Conservation (phyloP, 2,329 filamentous ascomycete genomes). For the Hymenoscyphus salicellus region DNA sequence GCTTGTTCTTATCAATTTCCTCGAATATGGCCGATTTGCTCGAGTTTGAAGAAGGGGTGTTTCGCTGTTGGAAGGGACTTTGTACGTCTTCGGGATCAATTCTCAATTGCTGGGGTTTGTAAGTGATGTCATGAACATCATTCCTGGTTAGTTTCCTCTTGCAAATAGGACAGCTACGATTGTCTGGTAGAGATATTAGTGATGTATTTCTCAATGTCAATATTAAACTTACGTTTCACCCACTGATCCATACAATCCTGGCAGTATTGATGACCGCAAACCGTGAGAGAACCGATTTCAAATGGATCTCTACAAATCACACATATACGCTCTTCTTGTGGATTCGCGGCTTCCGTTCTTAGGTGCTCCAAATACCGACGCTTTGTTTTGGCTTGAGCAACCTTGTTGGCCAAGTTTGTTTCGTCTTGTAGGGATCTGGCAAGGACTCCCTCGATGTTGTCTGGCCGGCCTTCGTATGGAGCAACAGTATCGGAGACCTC, state of each 20-base stretch:
- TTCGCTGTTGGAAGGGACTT: slow-evolving; percentile 31
- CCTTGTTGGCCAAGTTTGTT: slow-evolving; percentile 50
- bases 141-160: slow-evolving; percentile 62
- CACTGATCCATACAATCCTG: slow-evolving; percentile 80
- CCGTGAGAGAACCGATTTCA: slow-evolving; percentile 74
- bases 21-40: slow-evolving; percentile 65
- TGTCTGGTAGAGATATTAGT: slow-evolving; percentile 38
- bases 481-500: slow-evolving; percentile 84
- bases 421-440: slow-evolving; percentile 58
- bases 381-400: slow-evolving; percentile 67
- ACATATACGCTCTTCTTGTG: slow-evolving; percentile 67
- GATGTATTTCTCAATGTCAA: not conserved
- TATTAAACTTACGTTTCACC: slow-evolving; percentile 52
- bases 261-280: slow-evolving; percentile 91
- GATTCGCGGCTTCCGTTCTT: slow-evolving; percentile 44
- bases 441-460: slow-evolving; percentile 24
- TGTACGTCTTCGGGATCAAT: slow-evolving; percentile 57
- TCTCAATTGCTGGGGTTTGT: slow-evolving; percentile 72
- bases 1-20: slow-evolving; percentile 65
- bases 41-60: slow-evolving; percentile 17
- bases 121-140: slow-evolving; percentile 81
- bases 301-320: slow-evolving; percentile 81
- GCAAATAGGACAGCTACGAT: slow-evolving; percentile 80
- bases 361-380: slow-evolving; percentile 63
- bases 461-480: slow-evolving; percentile 59